Base-by-base conservation (phyloP, 2,329 filamentous ascomycete species). In the Penicillium sp. region DNA sequence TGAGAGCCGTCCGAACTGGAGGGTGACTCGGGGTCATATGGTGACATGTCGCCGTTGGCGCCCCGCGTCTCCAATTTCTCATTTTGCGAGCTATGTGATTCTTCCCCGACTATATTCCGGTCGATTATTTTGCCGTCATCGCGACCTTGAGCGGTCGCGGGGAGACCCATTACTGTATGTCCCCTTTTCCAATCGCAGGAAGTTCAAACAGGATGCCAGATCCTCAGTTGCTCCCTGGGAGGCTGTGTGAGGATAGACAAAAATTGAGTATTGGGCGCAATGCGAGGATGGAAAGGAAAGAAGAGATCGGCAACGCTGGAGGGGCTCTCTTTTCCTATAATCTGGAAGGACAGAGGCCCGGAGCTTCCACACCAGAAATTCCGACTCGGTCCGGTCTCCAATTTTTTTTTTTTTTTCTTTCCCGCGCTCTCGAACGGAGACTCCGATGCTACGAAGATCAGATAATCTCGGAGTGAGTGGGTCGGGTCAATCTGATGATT, bases 121-220 rank as follows among this genome's bases (percentile, higher is more conserved):
- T 43, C 26, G 35, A 46, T 26, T 4, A 4, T 47, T 37, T 24
- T 39, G 24, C 39, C 18, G 22, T 45, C 53, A 26, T 55, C 24
- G 13, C 20, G 32, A 29, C 39, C 45, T 29, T 53, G 34, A 18
- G 32, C 18, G 8, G n/a, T 18, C 32, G 31, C 35, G 14, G 38
- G 39, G 53, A 57, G 26, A 38, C 55, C 38, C 60, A 62, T 62
- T 16, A 14, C 29, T 42, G 44, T n/a, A 18, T 14, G 11, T 6
- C 7, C 11, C 37, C n/a, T 40, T 24, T 1, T 40, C 20, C 13
- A 2, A n/a, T 14, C 8, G n/a, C 37, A 16, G 13, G 24, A 39
- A n/a, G 11, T 11, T 20, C 29, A 26, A n/a, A 22, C 16, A 7
- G 8, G 9, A 29, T 34, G 20, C n/a, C n/a, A 37, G 22, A 22